These are phyloP conservation scores for Eucalyptus urophylla DNA, from an alignment of 345 rosid genomes.

Conservation along the genomic window DNA sequence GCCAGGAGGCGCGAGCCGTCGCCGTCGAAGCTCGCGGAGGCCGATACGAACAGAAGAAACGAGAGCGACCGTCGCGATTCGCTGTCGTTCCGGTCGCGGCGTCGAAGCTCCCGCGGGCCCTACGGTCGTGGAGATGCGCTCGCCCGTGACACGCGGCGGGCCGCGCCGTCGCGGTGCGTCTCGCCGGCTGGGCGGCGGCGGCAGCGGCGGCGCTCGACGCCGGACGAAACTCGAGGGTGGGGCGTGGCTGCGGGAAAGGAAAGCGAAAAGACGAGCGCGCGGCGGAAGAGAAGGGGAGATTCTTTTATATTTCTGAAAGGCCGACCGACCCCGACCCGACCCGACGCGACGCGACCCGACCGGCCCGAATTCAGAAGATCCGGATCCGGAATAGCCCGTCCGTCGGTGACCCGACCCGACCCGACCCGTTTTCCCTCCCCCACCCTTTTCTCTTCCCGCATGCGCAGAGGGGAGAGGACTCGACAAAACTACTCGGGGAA, in stretches of 20 bases:
- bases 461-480: accelerated
- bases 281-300: background rate
- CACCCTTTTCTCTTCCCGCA: accelerated
- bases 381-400: background rate
- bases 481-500: accelerated
- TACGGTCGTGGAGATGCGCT: background rate
- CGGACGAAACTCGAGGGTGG: background rate
- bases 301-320: background rate
- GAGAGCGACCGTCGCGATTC: background rate
- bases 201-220: background rate
- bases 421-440: background rate
- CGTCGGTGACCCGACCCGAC: too few relatives aligned
- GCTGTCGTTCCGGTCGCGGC: background rate
- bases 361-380: background rate
- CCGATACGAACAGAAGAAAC: background rate
- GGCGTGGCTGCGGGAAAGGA: background rate
- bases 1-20: background rate
- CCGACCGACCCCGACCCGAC: background rate
- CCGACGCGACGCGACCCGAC: too few relatives aligned
- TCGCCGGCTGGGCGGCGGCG: background rate
- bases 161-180: background rate
- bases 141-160: background rate
- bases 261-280: background rate
- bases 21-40: background rate
- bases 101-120: background rate